These are phyloP conservation scores for Boletus smithii DNA, from an alignment of 1,284 basidiomycete species.

Conservation along the genomic window DNA sequence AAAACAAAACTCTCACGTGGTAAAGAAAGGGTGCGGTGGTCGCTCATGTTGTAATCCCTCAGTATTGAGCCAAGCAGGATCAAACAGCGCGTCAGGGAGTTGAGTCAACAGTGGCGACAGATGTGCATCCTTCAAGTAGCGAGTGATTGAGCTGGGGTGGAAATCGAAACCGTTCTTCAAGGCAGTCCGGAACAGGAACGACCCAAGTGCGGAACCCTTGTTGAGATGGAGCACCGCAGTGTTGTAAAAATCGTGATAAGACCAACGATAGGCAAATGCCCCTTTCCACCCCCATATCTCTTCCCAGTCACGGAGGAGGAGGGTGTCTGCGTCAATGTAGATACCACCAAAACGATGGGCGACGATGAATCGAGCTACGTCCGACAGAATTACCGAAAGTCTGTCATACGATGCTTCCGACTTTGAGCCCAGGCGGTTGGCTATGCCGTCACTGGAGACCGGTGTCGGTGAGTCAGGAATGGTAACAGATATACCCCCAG, in stretches of 20 bases:
- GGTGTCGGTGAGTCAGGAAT: slow-evolving; percentile 34
- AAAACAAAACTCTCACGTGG: slow-evolving; percentile 56
- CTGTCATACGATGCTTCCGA: slow-evolving; percentile 72
- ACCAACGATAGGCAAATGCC: slow-evolving; percentile 85
- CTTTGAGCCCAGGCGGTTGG: slow-evolving; percentile 68
- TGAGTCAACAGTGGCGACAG: slow-evolving; percentile 56
- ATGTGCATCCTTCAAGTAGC: slow-evolving; percentile 77
- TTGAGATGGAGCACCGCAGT: slow-evolving; percentile 81
- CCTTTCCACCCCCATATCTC: slow-evolving; percentile 85
- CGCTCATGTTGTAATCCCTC: slow-evolving; percentile 77
- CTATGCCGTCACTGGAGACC: slow-evolving; percentile 41
- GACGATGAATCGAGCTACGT: slow-evolving; percentile 81
- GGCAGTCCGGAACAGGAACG: slow-evolving; percentile 80
- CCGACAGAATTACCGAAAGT: slow-evolving; percentile 76
- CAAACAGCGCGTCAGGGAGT: slow-evolving; percentile 79
- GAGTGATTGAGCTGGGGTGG: slow-evolving; percentile 78
- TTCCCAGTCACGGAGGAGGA: slow-evolving; percentile 86
- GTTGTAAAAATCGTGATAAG: slow-evolving; percentile 74
- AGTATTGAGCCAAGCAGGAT: slow-evolving; percentile 81
- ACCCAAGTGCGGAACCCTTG: slow-evolving; percentile 63
- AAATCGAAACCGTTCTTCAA: slow-evolving; percentile 80
- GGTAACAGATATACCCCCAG: slow-evolving; percentile 56
- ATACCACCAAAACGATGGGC: slow-evolving; percentile 83
- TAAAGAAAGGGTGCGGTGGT: slow-evolving; percentile 80
- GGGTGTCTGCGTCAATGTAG: slow-evolving; percentile 82